Evolutionary conservation across 2,329 filamentous ascomycete genomes (phyloP).

Genomic region (Coniochaeta prunicola): DNA sequence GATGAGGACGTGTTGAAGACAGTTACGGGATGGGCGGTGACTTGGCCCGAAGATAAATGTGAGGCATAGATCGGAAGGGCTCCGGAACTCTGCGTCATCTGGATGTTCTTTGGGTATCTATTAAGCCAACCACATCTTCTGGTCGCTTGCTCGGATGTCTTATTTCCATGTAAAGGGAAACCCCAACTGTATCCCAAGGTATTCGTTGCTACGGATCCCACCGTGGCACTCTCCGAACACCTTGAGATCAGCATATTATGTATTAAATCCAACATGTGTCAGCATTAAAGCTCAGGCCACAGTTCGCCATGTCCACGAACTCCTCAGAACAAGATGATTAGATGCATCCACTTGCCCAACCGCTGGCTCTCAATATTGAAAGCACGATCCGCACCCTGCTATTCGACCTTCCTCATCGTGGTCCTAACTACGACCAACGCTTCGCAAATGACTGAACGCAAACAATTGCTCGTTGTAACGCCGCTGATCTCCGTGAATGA

Average conservation of each 20-base stretch:
- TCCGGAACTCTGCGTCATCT: neutral
- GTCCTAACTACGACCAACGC: neutral
- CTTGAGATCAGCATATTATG: neutral
- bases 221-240: neutral
- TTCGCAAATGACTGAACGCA: neutral
- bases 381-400: neutral
- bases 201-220: neutral
- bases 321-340: neutral
- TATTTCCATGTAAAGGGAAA: neutral
- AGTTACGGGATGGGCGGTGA: conserved; percentile 70
- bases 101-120: neutral
- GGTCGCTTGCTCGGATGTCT: neutral
- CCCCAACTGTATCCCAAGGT: neutral
- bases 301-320: neutral
- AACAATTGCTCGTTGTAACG: neutral
- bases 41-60: conserved; percentile 46
- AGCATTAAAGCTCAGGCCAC: neutral
- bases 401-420: neutral
- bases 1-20: conserved; percentile 76
- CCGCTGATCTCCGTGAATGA: neutral
- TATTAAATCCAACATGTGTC: neutral
- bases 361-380: neutral
- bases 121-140: neutral
- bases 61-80: conserved; percentile 6
- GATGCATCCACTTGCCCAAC: neutral